Evolutionary conservation across 371 early-diverging fungal genomes (phyloP).

Genomic region (Actinomucor elegans): DNA sequence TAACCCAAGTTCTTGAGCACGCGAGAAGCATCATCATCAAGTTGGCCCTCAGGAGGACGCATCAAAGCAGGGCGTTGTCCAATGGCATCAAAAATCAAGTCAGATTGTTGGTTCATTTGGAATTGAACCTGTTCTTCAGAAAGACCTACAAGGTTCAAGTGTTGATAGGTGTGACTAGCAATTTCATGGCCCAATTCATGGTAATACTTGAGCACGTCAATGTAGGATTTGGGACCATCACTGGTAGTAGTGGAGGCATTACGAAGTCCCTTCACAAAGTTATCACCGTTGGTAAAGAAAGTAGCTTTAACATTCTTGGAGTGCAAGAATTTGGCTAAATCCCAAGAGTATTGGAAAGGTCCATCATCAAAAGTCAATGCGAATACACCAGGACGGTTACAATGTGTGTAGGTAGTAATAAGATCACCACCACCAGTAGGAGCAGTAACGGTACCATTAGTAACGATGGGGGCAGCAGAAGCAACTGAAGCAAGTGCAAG

Average conservation of each 20-base stretch:
- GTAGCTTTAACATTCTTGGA: slow-evolving; percentile 42
- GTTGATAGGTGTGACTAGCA: slow-evolving; percentile 28
- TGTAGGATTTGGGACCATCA: slow-evolving; percentile 18
- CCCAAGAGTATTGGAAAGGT: slow-evolving; percentile 20
- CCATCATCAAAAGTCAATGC: slow-evolving; percentile 38
- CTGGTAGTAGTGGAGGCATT: neutral
- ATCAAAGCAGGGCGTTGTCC: slow-evolving; percentile 24
- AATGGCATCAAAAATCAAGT: slow-evolving; percentile 19
- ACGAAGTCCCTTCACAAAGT: slow-evolving; percentile 9
- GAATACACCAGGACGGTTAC: slow-evolving; percentile 20
- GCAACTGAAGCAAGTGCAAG: slow-evolving; percentile 3
- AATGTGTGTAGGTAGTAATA: slow-evolving; percentile 3
- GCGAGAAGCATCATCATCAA: slow-evolving; percentile 23
- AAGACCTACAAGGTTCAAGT: slow-evolving; percentile 6
- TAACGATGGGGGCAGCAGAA: slow-evolving; percentile 5
- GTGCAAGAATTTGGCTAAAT: slow-evolving; percentile 16
- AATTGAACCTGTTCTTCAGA: slow-evolving; percentile 2
- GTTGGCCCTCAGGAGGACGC: slow-evolving; percentile 55
- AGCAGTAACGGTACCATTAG: neutral
- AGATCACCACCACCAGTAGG: neutral
- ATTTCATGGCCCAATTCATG: slow-evolving; percentile 23
- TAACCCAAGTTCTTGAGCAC: slow-evolving; percentile 44
- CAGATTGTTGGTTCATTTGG: slow-evolving; percentile 20
- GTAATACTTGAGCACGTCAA: slow-evolving; percentile 15
- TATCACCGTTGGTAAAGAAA: slow-evolving; percentile 64